phyloP scores from a whole-genome alignment of 768 basidiomycete species.

The Boletus subcaerulescens region DNA sequence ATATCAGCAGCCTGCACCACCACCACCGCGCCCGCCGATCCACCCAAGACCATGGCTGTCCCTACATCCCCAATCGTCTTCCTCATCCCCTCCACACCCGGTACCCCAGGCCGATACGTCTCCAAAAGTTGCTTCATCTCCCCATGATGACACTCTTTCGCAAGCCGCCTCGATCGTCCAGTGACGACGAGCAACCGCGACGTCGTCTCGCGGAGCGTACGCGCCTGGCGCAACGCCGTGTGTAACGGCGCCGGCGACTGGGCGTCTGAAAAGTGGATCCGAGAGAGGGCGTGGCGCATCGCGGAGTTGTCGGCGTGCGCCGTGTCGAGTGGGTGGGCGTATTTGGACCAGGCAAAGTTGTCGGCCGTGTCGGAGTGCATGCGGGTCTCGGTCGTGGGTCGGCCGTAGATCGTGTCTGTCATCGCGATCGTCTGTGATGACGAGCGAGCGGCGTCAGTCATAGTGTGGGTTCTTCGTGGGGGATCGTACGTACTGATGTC shows the following conservation, averaged over 20 bases:
- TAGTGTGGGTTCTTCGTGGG: too few relatives aligned
- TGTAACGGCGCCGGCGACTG: constrained; percentile 59
- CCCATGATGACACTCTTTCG: constrained; percentile 64
- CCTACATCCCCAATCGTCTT: constrained; percentile 88
- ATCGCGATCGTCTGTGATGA: constrained; percentile 34
- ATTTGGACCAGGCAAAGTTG: constrained; percentile 68
- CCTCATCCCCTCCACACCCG: constrained; percentile 39
- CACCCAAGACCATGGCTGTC: constrained; percentile 69
- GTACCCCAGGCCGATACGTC: constrained; percentile 25
- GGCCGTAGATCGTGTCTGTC: constrained; percentile 71
- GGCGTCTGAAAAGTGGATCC: constrained; percentile 61
- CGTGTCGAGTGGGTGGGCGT: constrained; percentile 34
- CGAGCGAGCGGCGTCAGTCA: not conserved
- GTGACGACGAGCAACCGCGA: constrained; percentile 58
- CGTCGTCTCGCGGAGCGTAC: constrained; percentile 20
- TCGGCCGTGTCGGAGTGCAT: constrained; percentile 86
- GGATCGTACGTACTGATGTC: constrained; percentile 8
- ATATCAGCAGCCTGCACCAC: constrained; percentile 62
- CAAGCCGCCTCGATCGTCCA: constrained; percentile 74
- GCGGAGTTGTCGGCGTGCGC: not conserved
- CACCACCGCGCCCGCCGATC: constrained; percentile 52
- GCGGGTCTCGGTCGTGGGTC: constrained; percentile 57
- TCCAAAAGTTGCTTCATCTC: constrained; percentile 68
- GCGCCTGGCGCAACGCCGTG: constrained; percentile 46
- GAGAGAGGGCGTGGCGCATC: constrained; percentile 40